These are phyloP conservation scores for Lentinula raphanica DNA, from an alignment of 768 basidiomycete genomes.

Conservation along the genomic window DNA sequence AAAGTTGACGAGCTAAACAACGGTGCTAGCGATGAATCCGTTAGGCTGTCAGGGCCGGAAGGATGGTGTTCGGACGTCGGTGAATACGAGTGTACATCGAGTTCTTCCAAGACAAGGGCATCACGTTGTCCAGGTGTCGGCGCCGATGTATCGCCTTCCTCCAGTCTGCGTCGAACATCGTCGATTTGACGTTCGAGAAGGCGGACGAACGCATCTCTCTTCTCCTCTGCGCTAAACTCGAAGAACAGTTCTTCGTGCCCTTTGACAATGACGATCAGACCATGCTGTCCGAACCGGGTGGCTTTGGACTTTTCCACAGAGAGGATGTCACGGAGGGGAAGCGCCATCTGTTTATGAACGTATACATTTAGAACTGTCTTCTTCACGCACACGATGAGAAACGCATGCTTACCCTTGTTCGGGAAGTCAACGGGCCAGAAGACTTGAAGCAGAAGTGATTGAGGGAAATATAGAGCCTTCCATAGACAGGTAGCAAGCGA, in stretches of 20 bases:
- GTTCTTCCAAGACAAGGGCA: conserved; percentile 80
- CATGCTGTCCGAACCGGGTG: conserved; percentile 84
- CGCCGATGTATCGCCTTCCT: conserved; percentile 34
- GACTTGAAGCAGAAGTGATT: conserved; percentile 96
- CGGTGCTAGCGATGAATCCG: conserved; percentile 76
- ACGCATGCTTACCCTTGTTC: conserved; percentile 68
- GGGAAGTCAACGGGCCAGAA: conserved; percentile 67
- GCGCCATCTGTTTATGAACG: conserved; percentile 88
- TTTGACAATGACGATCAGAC: conserved; percentile 84
- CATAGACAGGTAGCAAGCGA: conserved; percentile 83
- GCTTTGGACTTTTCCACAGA: conserved; percentile 81
- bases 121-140: conserved; percentile 57
- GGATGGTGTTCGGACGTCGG: conserved; percentile 21
- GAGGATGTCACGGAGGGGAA: conserved; percentile 87
- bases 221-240: conserved; percentile 80
- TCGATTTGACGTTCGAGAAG: conserved; percentile 83
- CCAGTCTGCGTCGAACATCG: conserved; percentile 47
- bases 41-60: conserved; percentile 24
- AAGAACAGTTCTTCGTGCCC: conserved; percentile 98
- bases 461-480: conserved; percentile 85
- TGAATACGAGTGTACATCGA: conserved; percentile 45
- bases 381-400: not conserved
- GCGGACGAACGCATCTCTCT: conserved; percentile 70
- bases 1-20: conserved; percentile 98
- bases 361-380: conserved; percentile 1